Base-by-base conservation (phyloP, 306 rosid species). In the Castanea sativa region DNA sequence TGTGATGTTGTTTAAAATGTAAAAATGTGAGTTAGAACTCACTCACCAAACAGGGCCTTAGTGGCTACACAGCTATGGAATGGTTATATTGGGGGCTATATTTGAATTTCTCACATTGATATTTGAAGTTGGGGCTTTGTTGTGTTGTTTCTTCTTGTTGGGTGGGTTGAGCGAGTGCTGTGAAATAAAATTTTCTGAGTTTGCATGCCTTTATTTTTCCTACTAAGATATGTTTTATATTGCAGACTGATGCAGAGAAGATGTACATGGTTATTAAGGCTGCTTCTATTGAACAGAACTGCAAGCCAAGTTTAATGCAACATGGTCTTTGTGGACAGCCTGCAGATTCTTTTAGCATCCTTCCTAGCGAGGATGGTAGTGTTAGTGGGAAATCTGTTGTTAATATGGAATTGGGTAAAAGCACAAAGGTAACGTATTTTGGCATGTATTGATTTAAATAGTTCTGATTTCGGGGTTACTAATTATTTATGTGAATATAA, bases 171-270 rank as follows among this genome's bases (percentile, higher is more conserved):
- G 71, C 1, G 21, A 16, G 23, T 68, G 41, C 43, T 64, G 20
- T 15, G 70, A 64, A 64, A 16, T 30, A 64, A 64, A 30, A 30
- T 9, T 14, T 64, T 6, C 53, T 49, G 53, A 49, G 53, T 64
- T 32, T 64, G 23, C 32, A 38, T 64, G 65, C 20, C 16, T 38
- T 73, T 18, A 3, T 55, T 18, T 69, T 21, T 53, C 56, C 69
- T 55, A 16, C 32, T n/a, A 68, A 69, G 16, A 64, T 65, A 9
- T 69, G 74, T 74, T 73, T 13, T 35, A 30, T 19, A n/a, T 81
- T 71, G 77, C 85, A 95, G 99, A 85, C 77, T 33, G 92, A 95
- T 81, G 97, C 97, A 45, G 93, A 87, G 86, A 89, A 82, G 85
- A 71, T 89, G 95, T 87, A 81, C 82, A 87, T 82, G 87, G 79